Percentiles rank a stretch among this genome's conserved stretches.
phyloP scores from a whole-genome alignment of 2,329 filamentous ascomycete species.

The Volutella citrinella region DNA sequence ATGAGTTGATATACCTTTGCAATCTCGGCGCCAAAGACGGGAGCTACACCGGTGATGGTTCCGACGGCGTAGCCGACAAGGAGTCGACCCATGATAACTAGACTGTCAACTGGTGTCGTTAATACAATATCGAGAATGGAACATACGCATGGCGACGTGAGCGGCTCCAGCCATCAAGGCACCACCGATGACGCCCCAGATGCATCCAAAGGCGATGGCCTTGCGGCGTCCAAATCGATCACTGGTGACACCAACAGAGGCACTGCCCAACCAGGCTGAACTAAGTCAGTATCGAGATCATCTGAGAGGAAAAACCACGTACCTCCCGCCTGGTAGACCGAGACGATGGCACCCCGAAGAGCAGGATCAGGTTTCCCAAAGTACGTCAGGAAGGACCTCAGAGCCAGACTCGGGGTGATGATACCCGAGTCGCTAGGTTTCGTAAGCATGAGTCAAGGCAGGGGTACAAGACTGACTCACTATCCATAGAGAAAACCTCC shows the following conservation, averaged over 20 bases:
- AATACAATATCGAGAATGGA: rapidly evolving
- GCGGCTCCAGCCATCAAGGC: slow-evolving; percentile 39
- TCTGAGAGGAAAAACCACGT: rapidly evolving
- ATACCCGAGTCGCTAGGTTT: slow-evolving; percentile 36
- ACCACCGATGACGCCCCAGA: slow-evolving; percentile 37
- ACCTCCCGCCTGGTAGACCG: slow-evolving; percentile 39
- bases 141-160: slow-evolving; percentile 38
- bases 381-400: slow-evolving; percentile 32
- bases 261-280: slow-evolving; percentile 38
- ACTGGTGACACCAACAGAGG: slow-evolving; percentile 36
- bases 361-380: slow-evolving; percentile 34
- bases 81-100: slow-evolving; percentile 37
- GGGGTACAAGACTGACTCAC: too few species aligned
- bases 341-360: slow-evolving; percentile 37
- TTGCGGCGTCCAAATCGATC: slow-evolving; percentile 35
- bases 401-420: slow-evolving; percentile 37
- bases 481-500: slow-evolving; percentile 40
- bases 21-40: slow-evolving; percentile 40
- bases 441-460: background rate
- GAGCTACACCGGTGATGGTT: slow-evolving; percentile 39
- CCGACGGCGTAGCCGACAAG: slow-evolving; percentile 38
- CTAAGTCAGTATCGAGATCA: background rate
- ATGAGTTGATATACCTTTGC: slow-evolving; percentile 31
- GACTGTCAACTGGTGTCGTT: background rate
- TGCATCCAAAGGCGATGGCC: slow-evolving; percentile 38